Evolutionary conservation across 768 basidiomycete genomes (phyloP), one percentile per base, ranked within the genome.

Genomic region (Termitomyces sp.): DNA sequence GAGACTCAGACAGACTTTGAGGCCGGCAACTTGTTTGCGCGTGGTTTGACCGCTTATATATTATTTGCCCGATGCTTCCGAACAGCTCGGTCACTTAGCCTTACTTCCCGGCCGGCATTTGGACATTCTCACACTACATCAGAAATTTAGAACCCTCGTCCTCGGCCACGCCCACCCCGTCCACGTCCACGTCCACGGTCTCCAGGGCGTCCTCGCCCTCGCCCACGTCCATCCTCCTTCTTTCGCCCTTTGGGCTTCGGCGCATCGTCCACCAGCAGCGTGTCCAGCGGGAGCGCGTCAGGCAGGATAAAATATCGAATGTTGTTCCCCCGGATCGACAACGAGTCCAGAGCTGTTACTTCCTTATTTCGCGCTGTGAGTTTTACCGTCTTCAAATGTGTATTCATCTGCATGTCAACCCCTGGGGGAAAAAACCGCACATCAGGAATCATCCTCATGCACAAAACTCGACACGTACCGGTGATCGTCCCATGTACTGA

Each of bases 381-480:
- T 75, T 97, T 98, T 62, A 99, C 91, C 47, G 94, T 92, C 79
- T 99, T 99, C 52, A 99, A 80, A 65, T 98, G 90, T 3, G 96
- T 98, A 77, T 98, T 98, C 96, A 99, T 99, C 67, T 96, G 94
- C 82, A 96, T 94, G 73, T 99, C 96, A 50, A 99, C 97, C 57
- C 94, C 96, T 98, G 46, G 28, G 37, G 5, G 8, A 40, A 42
- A 43, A 27, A 12, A 47, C 6, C n/a, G 32, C 34, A 25, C 21
- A 43, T 60, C 42, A 57, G 56, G 45, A 27, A 49, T 9, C 16
- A 43, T 32, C n/a, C 19, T 48, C 46, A 57, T 37, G 37, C 41
- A 47, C 30, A 51, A 32, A 54, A 23, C 42, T 10, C 25, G 39
- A 42, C 25, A 70, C 85, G 61, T 59, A 95, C 96, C 95, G 16